Evolutionary conservation across 2,329 filamentous ascomycete species (phyloP).

Genomic region (Hypoxylon rubiginosum): DNA sequence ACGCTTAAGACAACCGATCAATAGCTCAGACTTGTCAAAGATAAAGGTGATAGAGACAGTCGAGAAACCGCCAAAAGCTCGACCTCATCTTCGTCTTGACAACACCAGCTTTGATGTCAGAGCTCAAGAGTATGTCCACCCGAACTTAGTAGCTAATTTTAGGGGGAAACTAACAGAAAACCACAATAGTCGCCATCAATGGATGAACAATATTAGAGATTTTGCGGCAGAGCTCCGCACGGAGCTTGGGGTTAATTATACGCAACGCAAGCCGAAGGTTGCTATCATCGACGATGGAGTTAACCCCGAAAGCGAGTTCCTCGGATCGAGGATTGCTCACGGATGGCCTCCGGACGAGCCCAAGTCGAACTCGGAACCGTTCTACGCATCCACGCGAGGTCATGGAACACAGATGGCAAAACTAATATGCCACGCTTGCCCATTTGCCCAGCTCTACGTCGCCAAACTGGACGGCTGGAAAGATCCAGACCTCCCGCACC

Average conservation of each 20-base stretch:
- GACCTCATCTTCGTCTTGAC: slow-evolving; percentile 13
- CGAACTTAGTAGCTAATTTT: not conserved
- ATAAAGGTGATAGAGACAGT: slow-evolving; percentile 24
- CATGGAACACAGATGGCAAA: slow-evolving; percentile 29
- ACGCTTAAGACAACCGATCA: slow-evolving; percentile 10
- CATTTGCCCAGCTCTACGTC: slow-evolving; percentile 26
- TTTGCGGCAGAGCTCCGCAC: slow-evolving; percentile 27
- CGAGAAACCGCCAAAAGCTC: slow-evolving; percentile 23
- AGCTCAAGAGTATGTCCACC: slow-evolving; percentile 21
- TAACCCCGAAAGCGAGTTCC: slow-evolving; percentile 21
- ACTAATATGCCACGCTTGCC: slow-evolving; percentile 28
- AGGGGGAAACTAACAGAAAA: not conserved
- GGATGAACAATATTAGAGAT: slow-evolving; percentile 32
- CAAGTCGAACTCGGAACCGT: slow-evolving; percentile 22
- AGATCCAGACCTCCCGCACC: slow-evolving; percentile 19
- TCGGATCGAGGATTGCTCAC: slow-evolving; percentile 18
- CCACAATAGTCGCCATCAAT: slow-evolving; percentile 17
- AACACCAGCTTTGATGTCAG: slow-evolving; percentile 27
- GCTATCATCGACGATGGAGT: slow-evolving; percentile 31
- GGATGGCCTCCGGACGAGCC: slow-evolving; percentile 28
- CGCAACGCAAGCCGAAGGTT: slow-evolving; percentile 23
- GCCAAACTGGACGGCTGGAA: slow-evolving; percentile 31
- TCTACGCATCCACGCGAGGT: slow-evolving; percentile 23
- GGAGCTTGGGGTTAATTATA: slow-evolving; percentile 21
- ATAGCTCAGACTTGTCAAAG: slow-evolving; percentile 1